A percentile compares a stretch with the other conserved stretches of the same genome.
These are phyloP conservation scores for Boletus subparvulus DNA, from an alignment of 768 basidiomycete genomes.

Conservation along the genomic window DNA sequence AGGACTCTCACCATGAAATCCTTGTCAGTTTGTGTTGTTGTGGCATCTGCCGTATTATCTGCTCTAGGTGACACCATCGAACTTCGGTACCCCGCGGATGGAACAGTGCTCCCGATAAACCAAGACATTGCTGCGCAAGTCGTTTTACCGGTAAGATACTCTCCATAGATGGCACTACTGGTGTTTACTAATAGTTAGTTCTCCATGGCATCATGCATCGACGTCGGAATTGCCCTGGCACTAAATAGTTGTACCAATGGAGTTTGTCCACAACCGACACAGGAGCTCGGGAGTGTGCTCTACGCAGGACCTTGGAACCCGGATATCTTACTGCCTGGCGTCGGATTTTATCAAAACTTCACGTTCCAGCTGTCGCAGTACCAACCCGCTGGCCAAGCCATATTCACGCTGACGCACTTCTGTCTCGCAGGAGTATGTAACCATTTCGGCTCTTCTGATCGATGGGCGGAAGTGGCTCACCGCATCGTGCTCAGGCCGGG, in stretches of 20 bases:
- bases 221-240: constrained; percentile 22
- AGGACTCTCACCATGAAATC: constrained; percentile 6
- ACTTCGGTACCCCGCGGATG: constrained; percentile 21
- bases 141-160: constrained; percentile 11
- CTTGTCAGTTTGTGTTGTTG: not conserved
- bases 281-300: constrained; percentile 15
- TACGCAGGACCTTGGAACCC: constrained; percentile 23
- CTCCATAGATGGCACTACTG: too few relatives aligned
- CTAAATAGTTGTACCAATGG: constrained; percentile 17
- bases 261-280: constrained; percentile 14
- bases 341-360: constrained; percentile 24
- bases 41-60: constrained; percentile 1
- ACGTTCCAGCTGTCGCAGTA: constrained; percentile 13
- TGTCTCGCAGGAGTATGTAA: constrained; percentile 15
- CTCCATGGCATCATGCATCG: constrained; percentile 16
- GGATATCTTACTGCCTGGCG: not conserved
- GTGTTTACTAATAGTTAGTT: constrained; percentile 5
- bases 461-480: not conserved
- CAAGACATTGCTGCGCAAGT: constrained; percentile 18
- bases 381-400: constrained; percentile 9
- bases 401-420: constrained; percentile 20
- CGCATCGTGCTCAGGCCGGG: constrained; percentile 7
- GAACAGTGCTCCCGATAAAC: constrained; percentile 14
- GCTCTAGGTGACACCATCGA: constrained; percentile 19
- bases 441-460: not conserved